phyloP scores from a whole-genome alignment of 164 flowering plant genomes.

The Tinospora cordifolia region DNA sequence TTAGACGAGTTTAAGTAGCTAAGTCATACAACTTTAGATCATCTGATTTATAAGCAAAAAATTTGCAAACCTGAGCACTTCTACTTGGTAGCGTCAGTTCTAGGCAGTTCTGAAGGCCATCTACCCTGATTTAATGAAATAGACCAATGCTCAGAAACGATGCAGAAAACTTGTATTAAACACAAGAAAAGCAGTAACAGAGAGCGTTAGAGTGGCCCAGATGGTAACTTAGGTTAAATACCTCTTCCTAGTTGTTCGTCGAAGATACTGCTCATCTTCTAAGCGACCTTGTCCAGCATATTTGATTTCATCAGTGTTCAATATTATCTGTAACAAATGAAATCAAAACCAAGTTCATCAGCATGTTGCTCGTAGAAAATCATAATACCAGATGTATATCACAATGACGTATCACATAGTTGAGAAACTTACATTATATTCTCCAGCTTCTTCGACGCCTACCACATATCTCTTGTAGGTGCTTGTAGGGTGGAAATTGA shows the following conservation, averaged over 20 bases:
- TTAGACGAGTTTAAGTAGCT: neutral
- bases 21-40: neutral
- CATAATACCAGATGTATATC: neutral
- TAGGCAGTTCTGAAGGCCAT: conserved; percentile 62
- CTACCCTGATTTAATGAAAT: conserved; percentile 46
- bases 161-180: neutral
- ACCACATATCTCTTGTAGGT: conserved; percentile 57
- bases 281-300: conserved; percentile 74
- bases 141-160: neutral
- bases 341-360: neutral
- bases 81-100: conserved; percentile 66
- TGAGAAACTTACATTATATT: conserved; percentile 53
- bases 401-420: neutral
- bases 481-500: conserved; percentile 78
- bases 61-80: conserved; percentile 72
- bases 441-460: conserved; percentile 98
- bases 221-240: conserved; percentile 15
- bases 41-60: neutral
- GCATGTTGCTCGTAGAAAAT: neutral
- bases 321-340: conserved; percentile 41
- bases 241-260: conserved; percentile 54
- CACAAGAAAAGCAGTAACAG: neutral
- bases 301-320: conserved; percentile 71
- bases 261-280: conserved; percentile 37
- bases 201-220: neutral